Evolutionary conservation across 164 flowering plant species (phyloP).

Genomic region (Umbellularia californica): DNA sequence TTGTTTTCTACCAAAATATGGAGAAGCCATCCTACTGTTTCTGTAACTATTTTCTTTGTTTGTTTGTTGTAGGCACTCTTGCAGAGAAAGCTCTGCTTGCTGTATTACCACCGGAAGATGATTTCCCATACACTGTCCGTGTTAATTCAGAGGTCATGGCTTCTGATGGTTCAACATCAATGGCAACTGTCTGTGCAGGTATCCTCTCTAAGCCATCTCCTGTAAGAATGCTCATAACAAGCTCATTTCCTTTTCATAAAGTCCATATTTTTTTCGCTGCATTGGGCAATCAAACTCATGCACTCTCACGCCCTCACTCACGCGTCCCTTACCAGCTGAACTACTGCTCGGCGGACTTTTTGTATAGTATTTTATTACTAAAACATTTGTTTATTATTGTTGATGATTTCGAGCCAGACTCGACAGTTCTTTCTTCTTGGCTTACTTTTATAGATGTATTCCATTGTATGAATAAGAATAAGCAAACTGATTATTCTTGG

Average conservation of each 20-base stretch:
- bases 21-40: background rate
- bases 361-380: no score
- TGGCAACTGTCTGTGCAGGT: conserved; percentile 99
- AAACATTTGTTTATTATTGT: no score
- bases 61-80: conserved; percentile 58
- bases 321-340: no score
- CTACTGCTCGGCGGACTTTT: no score
- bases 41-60: conserved; percentile 1
- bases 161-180: conserved; percentile 99
- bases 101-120: conserved; percentile 83
- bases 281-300: no score
- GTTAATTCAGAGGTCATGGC: conserved; percentile 98
- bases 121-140: conserved; percentile 80
- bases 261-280: no score
- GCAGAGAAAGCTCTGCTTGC: conserved; percentile 98
- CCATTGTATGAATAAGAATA: no score
- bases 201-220: conserved; percentile 7
- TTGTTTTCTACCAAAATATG: background rate
- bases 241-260: background rate
- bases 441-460: no score
- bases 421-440: no score
- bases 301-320: no score
- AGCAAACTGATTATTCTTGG: no score
- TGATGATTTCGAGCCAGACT: no score
- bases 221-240: background rate